Conservation (phyloP, 208 protist genomes). For the Acanthamoeba healyi region DNA sequence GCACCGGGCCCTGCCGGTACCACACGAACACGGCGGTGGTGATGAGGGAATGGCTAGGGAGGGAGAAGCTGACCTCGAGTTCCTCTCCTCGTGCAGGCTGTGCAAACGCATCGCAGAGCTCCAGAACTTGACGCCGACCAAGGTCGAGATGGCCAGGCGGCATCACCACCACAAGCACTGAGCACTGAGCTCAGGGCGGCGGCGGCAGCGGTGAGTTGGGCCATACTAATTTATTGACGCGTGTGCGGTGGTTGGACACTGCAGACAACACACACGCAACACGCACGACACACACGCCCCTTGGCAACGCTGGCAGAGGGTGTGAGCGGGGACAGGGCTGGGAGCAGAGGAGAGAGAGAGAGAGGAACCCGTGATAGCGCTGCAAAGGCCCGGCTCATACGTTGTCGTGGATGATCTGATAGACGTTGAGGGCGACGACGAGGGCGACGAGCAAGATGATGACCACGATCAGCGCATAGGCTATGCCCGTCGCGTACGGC, state of each 20-base stretch:
- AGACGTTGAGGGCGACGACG: constrained; percentile 44
- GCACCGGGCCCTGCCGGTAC: constrained; percentile 63
- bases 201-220: not conserved
- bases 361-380: too few species aligned
- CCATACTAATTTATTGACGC: not conserved
- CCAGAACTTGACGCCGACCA: constrained; percentile 11
- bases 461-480: constrained; percentile 36
- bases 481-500: not conserved
- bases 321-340: too few species aligned
- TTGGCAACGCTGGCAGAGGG: too few species aligned
- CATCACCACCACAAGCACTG: constrained; percentile 64
- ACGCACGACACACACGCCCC: not conserved
- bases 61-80: too few species aligned
- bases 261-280: not conserved
- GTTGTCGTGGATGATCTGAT: constrained; percentile 11
- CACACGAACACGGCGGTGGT: too few species aligned
- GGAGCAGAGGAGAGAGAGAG: too few species aligned
- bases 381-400: not conserved
- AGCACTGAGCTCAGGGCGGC: not conserved
- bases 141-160: not conserved
- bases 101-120: constrained; percentile 25
- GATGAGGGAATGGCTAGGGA: too few species aligned
- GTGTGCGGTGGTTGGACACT: not conserved
- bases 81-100: too few species aligned
- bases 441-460: constrained; percentile 16